Evolutionary conservation across 202 grass and related monocot genomes (phyloP).

Genomic region (Panicum virgatum): DNA sequence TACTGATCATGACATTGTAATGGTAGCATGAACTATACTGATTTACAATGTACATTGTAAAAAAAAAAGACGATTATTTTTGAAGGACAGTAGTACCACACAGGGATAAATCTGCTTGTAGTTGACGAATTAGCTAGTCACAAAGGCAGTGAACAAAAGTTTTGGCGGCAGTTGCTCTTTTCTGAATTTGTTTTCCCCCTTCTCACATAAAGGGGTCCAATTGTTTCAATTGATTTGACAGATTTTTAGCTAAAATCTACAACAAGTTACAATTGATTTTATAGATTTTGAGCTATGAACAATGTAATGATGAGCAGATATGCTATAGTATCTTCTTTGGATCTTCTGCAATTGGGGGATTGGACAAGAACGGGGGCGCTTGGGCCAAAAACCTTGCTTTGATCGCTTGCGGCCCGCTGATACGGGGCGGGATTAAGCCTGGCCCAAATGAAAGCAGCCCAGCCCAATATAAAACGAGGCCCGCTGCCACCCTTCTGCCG

Average conservation of each 20-base stretch:
- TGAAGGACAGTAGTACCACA: not conserved
- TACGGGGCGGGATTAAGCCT: not conserved
- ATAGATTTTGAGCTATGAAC: not conserved
- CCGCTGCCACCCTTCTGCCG: not conserved
- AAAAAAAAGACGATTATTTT: not conserved
- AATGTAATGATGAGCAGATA: not conserved
- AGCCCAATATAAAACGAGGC: constrained; percentile 1
- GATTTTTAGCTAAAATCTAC: not conserved
- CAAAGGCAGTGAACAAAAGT: not conserved
- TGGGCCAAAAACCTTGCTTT: not conserved
- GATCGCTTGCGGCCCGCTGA: not conserved
- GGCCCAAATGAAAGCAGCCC: not conserved
- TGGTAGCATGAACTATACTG: not conserved
- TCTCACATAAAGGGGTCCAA: not conserved
- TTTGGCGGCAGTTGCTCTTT: constrained; percentile 2
- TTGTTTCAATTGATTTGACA: not conserved
- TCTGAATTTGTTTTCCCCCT: not conserved
- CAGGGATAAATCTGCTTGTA: not conserved
- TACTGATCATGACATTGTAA: not conserved
- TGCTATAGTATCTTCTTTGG: not conserved
- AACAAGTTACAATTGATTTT: not conserved
- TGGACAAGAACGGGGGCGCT: not conserved
- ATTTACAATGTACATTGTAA: not conserved
- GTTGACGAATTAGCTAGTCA: not conserved
- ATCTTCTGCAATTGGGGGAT: not conserved